A percentile compares a stretch with the other conserved stretches of the same genome.
Conservation (phyloP, 805 yeast species). For the Scheffersomyces amazonensis region DNA sequence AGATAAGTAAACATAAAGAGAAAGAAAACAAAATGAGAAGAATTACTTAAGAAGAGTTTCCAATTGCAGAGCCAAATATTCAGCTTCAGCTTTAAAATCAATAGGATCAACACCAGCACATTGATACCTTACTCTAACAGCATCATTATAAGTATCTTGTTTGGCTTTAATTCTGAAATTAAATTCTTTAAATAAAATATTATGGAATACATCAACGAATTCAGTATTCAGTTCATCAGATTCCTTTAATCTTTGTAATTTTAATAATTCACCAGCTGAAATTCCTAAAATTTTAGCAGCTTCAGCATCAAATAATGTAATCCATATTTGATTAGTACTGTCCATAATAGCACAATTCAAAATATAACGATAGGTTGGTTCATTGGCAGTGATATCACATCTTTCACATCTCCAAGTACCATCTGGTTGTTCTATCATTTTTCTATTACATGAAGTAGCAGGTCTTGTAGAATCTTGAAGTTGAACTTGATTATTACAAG, state of each 20-base stretch:
- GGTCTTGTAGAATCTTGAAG: conserved; percentile 12
- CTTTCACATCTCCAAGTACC: conserved; percentile 92
- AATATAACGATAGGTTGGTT: conserved; percentile 78
- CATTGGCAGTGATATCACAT: conserved; percentile 67
- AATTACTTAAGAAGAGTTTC: conserved; percentile 20
- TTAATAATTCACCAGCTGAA: conserved; percentile 60
- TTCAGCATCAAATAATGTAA: conserved; percentile 82
- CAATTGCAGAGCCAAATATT: conserved; percentile 48
- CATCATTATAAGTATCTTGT: conserved; percentile 81
- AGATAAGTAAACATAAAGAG: background rate
- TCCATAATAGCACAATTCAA: conserved; percentile 77
- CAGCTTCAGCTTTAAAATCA: conserved; percentile 60
- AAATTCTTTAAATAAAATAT: conserved; percentile 63
- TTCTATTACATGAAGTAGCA: conserved; percentile 60
- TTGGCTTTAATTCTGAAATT: conserved; percentile 77
- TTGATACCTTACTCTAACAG: conserved; percentile 70
- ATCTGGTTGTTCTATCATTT: conserved; percentile 68
- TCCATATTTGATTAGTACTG: conserved; percentile 79
- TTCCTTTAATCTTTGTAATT: conserved; percentile 27
- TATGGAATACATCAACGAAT: conserved; percentile 43
- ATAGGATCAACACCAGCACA: conserved; percentile 52
- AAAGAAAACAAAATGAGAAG: conserved; percentile 1
- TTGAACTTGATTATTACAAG: conserved; percentile 60
- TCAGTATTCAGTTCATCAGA: conserved; percentile 43
- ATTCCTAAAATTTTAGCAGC: conserved; percentile 68